These are phyloP conservation scores for Glycyrrhiza uralensis DNA, from an alignment of 306 rosid species.

Conservation along the genomic window DNA sequence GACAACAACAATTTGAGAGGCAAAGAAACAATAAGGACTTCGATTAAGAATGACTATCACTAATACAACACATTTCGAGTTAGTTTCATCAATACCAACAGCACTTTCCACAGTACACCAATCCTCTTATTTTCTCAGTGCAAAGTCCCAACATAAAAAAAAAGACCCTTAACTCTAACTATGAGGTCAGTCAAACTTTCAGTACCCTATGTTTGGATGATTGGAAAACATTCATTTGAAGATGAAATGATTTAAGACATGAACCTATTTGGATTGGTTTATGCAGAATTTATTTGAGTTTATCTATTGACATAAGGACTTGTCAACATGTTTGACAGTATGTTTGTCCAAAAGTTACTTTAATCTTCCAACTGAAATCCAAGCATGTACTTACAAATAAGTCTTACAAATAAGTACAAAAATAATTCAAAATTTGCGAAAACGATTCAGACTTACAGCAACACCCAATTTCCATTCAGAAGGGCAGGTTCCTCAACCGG, in stretches of 20 bases:
- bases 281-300: too few species aligned
- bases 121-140: neutral
- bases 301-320: too few species aligned
- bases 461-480: slow-evolving; percentile 83
- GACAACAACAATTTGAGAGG: slow-evolving; percentile 19
- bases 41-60: neutral
- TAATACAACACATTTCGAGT: neutral
- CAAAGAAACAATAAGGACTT: neutral
- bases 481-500: slow-evolving; percentile 63
- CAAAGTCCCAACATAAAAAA: neutral
- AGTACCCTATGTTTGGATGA: neutral
- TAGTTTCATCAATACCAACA: neutral
- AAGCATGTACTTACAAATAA: too few species aligned
- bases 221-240: neutral
- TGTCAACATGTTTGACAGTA: too few species aligned
- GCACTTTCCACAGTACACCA: neutral
- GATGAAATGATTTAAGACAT: neutral
- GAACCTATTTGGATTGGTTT: too few species aligned
- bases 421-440: neutral
- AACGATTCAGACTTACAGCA: slow-evolving; percentile 63
- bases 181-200: neutral
- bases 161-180: neutral
- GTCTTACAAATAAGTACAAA: too few species aligned
- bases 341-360: too few species aligned
- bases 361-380: too few species aligned